phyloP scores from a whole-genome alignment of 169 alveolate genomes.

The Cyclospora cayetanensis region DNA sequence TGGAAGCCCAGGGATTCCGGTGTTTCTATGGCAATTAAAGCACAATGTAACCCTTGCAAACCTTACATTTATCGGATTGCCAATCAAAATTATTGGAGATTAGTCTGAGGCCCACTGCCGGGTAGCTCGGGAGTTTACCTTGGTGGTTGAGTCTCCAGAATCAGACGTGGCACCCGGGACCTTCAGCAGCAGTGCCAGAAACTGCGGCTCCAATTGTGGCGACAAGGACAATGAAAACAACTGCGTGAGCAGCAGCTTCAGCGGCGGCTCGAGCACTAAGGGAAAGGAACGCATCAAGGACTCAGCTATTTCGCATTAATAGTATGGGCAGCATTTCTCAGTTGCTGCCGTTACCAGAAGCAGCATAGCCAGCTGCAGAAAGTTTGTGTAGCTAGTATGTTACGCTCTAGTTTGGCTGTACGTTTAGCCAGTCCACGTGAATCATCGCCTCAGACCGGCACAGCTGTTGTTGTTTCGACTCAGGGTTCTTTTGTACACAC shows the following conservation, averaged over 20 bases:
- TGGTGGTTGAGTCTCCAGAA: neutral
- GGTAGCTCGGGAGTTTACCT: neutral
- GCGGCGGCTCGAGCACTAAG: neutral
- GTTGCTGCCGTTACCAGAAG: neutral
- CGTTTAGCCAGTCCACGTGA: constrained; percentile 1
- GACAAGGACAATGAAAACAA: neutral
- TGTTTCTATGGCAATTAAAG: too few relatives aligned
- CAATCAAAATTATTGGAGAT: too few relatives aligned
- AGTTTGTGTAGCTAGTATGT: neutral
- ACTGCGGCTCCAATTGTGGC: too few relatives aligned
- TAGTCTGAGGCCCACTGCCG: too few relatives aligned
- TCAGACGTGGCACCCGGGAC: neutral
- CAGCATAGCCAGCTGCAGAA: too few relatives aligned
- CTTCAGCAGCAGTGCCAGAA: neutral
- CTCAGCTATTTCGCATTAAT: too few relatives aligned
- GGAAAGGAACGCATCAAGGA: neutral
- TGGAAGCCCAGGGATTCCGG: too few relatives aligned
- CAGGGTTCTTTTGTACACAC: neutral
- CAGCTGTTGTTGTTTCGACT: neutral
- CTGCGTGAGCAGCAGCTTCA: neutral
- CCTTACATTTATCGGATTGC: too few relatives aligned
- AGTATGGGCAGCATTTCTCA: neutral
- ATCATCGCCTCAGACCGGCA: neutral
- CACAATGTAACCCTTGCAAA: too few relatives aligned
- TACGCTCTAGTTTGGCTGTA: neutral